phyloP scores from a whole-genome alignment of 169 alveolate genomes.

The Sarcocystis neurona region DNA sequence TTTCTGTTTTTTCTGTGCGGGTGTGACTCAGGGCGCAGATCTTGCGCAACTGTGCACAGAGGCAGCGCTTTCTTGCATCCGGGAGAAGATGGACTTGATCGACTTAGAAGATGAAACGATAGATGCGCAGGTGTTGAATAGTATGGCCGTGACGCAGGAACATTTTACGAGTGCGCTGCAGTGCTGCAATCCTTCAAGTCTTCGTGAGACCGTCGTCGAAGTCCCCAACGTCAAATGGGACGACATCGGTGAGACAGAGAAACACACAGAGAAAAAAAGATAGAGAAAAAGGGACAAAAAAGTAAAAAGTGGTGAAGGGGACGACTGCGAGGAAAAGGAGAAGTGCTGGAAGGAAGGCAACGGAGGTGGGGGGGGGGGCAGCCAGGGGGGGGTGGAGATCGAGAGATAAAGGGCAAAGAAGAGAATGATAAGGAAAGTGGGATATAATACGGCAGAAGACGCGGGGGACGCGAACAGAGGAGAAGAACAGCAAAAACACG shows the following conservation, averaged over 20 bases:
- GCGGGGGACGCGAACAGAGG: too few species aligned
- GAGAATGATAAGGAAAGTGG: too few species aligned
- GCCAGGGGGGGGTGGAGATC: too few species aligned
- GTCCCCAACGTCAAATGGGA: constrained; percentile 99
- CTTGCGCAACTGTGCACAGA: constrained; percentile 97
- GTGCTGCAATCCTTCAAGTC: constrained; percentile 95
- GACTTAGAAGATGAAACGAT: constrained; percentile 98
- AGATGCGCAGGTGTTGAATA: constrained; percentile 96
- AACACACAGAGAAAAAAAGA: too few species aligned
- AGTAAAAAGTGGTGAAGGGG: too few species aligned
- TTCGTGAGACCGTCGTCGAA: constrained; percentile 98
- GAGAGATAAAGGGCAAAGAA: too few species aligned
- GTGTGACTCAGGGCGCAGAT: constrained; percentile 89
- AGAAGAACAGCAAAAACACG: too few species aligned
- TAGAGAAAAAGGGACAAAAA: too few species aligned
- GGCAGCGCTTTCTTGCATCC: constrained; percentile 97
- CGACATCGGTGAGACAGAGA: constrained; percentile 99
- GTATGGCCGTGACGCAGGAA: constrained; percentile 98
- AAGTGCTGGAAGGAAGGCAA: too few species aligned
- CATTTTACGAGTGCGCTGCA: constrained; percentile 97
- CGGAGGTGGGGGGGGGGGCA: too few species aligned
- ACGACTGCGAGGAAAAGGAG: too few species aligned
- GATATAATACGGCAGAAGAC: too few species aligned
- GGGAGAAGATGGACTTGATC: constrained; percentile 99
- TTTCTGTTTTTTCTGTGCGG: neutral